Conservation (phyloP, 108 stramenopile species). For the Pseudonitzschia pungens region DNA sequence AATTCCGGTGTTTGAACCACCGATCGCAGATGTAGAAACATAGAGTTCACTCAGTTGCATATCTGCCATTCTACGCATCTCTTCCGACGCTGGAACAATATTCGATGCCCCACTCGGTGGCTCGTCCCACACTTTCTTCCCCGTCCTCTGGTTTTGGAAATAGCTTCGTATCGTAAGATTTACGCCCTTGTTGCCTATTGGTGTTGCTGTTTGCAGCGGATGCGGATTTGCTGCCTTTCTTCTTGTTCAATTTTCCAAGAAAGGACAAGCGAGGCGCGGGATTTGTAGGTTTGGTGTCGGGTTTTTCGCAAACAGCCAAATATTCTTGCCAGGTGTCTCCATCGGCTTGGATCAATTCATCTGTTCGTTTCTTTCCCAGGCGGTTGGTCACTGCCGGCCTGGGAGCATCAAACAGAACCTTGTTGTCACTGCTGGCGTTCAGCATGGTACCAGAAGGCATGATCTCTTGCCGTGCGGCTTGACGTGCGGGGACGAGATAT, state of each 20-base stretch:
- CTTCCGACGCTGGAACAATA: conserved; percentile 56
- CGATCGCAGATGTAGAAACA: conserved; percentile 3
- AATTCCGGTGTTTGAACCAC: background rate
- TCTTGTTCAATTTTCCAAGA: conserved; percentile 12
- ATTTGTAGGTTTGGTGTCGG: conserved; percentile 4
- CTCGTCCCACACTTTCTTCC: conserved; percentile 79
- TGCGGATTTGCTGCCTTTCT: background rate
- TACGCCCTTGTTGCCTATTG: background rate
- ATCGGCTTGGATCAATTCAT: conserved; percentile 40
- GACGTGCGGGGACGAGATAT: too few relatives aligned
- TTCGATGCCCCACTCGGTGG: conserved; percentile 74
- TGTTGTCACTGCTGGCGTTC: background rate
- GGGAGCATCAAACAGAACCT: background rate
- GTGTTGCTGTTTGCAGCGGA: conserved; percentile 1
- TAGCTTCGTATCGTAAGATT: conserved; percentile 61
- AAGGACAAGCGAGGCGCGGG: background rate
- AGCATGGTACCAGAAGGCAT: background rate
- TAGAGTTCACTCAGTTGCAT: conserved; percentile 65
- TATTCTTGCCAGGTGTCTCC: conserved; percentile 80
- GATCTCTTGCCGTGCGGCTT: too few relatives aligned
- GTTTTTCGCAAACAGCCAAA: conserved; percentile 58
- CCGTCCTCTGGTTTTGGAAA: conserved; percentile 64
- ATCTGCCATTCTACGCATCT: conserved; percentile 62
- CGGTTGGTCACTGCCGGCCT: conserved; percentile 33
- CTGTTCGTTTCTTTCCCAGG: conserved; percentile 32